Evolutionary conservation across 2,329 filamentous ascomycete genomes (phyloP).

Genomic region (Onygenales sp.): DNA sequence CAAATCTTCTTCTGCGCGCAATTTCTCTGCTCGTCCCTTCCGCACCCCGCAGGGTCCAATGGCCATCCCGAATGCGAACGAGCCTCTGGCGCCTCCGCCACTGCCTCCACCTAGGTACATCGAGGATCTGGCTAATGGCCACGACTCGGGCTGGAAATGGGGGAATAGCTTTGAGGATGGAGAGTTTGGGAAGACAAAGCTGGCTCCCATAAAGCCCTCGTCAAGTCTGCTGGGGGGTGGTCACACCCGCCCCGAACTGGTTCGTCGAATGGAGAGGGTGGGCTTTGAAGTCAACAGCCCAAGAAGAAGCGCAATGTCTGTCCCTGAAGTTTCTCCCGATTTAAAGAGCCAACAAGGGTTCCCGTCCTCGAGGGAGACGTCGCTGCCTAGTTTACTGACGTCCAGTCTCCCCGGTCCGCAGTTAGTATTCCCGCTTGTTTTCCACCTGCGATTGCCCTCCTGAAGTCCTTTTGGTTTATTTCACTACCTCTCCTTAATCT

Average conservation of each 20-base stretch:
- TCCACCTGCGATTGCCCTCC: background rate
- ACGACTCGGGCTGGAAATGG: slow-evolving; percentile 56
- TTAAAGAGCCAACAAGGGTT: background rate
- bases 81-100: slow-evolving; percentile 47
- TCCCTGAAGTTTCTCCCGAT: slow-evolving; percentile 3
- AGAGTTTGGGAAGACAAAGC: slow-evolving; percentile 33
- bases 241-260: slow-evolving; percentile 27
- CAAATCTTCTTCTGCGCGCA: slow-evolving; percentile 28
- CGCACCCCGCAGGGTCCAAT: slow-evolving; percentile 45
- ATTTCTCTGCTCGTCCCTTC: slow-evolving; percentile 32
- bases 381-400: slow-evolving; percentile 3
- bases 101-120: slow-evolving; percentile 55
- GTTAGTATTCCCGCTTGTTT: slow-evolving; percentile 5
- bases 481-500: background rate
- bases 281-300: slow-evolving; percentile 3
- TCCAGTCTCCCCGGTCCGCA: slow-evolving; percentile 6
- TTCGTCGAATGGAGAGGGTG: slow-evolving; percentile 19
- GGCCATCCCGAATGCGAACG: slow-evolving; percentile 52
- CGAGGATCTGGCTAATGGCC: slow-evolving; percentile 45
- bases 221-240: slow-evolving; percentile 41
- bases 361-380: background rate
- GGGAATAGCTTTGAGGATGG: slow-evolving; percentile 42
- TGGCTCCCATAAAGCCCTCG: slow-evolving; percentile 39
- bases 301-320: slow-evolving; percentile 3
- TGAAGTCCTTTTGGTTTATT: background rate